A percentile compares a stretch with the other conserved stretches of the same genome.
phyloP scores from a whole-genome alignment of 2,329 filamentous ascomycete genomes.

The Mollisia scopiformis region DNA sequence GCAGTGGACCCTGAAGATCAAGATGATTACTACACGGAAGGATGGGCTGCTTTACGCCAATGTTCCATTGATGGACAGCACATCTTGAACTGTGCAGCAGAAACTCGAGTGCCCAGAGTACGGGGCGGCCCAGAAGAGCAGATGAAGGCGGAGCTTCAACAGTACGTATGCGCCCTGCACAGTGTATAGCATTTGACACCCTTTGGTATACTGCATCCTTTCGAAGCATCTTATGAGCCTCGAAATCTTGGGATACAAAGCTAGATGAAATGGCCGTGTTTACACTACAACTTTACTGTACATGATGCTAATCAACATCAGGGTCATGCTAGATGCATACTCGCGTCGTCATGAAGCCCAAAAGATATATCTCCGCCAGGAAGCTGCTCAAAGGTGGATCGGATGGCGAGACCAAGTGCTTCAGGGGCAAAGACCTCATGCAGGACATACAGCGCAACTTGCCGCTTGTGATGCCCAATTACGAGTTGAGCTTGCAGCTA shows the following conservation, averaged over 20 bases:
- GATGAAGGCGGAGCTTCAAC: slow-evolving; percentile 62
- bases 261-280: no score
- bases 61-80: slow-evolving; percentile 65
- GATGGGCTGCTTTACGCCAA: slow-evolving; percentile 64
- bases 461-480: slow-evolving; percentile 59
- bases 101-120: slow-evolving; percentile 58
- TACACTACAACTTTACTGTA: not conserved
- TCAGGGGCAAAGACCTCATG: slow-evolving; percentile 52
- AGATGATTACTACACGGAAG: slow-evolving; percentile 65
- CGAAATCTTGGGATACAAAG: no score
- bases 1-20: slow-evolving; percentile 56
- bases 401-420: slow-evolving; percentile 56
- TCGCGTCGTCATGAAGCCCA: slow-evolving; percentile 64
- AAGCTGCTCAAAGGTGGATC: slow-evolving; percentile 62
- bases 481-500: slow-evolving; percentile 55
- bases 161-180: slow-evolving; percentile 51
- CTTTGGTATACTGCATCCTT: no score
- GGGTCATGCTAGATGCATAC: slow-evolving; percentile 62
- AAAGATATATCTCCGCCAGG: slow-evolving; percentile 66
- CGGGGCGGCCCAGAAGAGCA: slow-evolving; percentile 61
- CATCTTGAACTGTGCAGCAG: slow-evolving; percentile 66
- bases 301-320: slow-evolving; percentile 31
- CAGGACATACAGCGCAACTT: slow-evolving; percentile 52
- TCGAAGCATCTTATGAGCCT: no score
- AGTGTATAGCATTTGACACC: no score